These are phyloP conservation scores for Echium plantagineum DNA, from an alignment of 257 asterid genomes.

Conservation along the genomic window DNA sequence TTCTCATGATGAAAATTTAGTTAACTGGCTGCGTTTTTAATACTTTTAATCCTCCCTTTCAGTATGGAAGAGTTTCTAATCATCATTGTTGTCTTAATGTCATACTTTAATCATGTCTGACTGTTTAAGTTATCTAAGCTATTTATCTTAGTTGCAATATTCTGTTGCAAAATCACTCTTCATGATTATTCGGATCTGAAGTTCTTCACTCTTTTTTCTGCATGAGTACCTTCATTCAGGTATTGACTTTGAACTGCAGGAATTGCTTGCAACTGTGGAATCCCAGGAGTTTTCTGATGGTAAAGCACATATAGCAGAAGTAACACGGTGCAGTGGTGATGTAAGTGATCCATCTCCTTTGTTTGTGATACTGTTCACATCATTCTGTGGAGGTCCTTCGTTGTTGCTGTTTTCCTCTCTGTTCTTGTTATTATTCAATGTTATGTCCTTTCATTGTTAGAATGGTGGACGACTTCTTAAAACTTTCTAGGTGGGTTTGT, in stretches of 20 bases:
- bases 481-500: no score
- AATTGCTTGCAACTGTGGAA: constrained; percentile 47
- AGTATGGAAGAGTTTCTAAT: not conserved
- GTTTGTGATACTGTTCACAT: not conserved
- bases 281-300: constrained; percentile 10
- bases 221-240: not conserved
- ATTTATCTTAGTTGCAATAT: no score
- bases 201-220: no score
- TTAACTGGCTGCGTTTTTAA: not conserved
- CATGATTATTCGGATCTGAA: no score
- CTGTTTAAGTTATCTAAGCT: not conserved
- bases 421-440: constrained; percentile 11
- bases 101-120: not conserved
- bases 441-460: no score
- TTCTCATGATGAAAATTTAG: not conserved
- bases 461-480: no score
- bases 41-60: not conserved
- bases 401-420: constrained; percentile 47
- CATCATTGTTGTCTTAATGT: not conserved
- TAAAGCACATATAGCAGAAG: constrained; percentile 73
- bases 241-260: constrained; percentile 38
- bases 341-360: constrained; percentile 35
- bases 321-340: constrained; percentile 79
- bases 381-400: not conserved
- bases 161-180: not conserved